Evolutionary conservation across 331 rosid species (phyloP), one percentile per base, ranked within the genome.

Genomic region (Cydonia oblonga): DNA sequence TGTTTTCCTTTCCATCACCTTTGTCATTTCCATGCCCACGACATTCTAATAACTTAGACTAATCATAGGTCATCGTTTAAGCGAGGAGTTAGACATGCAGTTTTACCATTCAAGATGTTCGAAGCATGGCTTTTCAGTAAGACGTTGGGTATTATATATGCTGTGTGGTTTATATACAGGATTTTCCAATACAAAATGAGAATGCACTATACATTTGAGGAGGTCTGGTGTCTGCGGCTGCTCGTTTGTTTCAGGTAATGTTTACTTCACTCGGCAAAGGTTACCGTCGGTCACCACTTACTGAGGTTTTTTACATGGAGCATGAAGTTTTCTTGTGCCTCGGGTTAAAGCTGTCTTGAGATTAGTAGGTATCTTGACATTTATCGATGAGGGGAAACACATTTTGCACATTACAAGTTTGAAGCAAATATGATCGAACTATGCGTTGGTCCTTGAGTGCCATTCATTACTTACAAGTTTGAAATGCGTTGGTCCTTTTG

Each of bases 151-250:
- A 85, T 86, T 82, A 82, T 84, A 82, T 1, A 78, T 83, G 66
- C 81, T 87, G 84, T 88, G 87, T 86, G 87, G 84, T 89, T 86
- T 88, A 87, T 83, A 88, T 84, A 89, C 97, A 93, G 98, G 97
- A 75, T 42, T 69, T 68, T 62, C 23, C 68, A 28, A 70, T 76
- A 71, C 84, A 51, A 81, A 73, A 76, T 69, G 86, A 78, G 83
- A 79, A 79, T 72, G 91, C 85, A 69, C 79, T 64, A 75, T 80
- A 71, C 80, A 72, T 83, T 71, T 76, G 83, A 78, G 88, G 88
- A 85, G 87, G 82, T 77, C 84, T 80, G 80, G 83, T 82, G 70
- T 85, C 53, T 79, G 86, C 91, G 32, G 97, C 85, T 57, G 88
- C 82, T 69, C 49, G 68, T 18, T 79, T 69, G 60, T 76, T 77